Evolutionary conservation across 257 asterid genomes (phyloP).

Genomic region (Solanum habrochaites): DNA sequence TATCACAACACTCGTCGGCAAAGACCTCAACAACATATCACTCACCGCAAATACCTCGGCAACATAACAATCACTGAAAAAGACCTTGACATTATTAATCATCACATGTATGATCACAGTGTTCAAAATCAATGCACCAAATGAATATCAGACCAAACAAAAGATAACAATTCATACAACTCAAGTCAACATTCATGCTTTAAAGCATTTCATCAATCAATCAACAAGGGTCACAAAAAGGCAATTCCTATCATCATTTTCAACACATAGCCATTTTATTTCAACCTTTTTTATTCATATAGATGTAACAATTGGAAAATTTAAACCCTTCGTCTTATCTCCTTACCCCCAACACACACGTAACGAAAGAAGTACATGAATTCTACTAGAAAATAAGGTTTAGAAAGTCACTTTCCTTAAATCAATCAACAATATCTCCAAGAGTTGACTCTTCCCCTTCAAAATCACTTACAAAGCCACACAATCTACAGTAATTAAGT

Average conservation of each 20-base stretch:
- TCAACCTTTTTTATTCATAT: background rate
- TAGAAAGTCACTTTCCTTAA: background rate
- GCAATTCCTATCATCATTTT: background rate
- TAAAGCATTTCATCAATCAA: background rate
- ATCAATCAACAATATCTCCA: background rate
- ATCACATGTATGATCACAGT: background rate
- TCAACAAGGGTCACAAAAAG: background rate
- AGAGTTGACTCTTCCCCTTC: background rate
- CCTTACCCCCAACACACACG: background rate
- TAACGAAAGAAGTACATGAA: background rate
- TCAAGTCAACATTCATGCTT: background rate
- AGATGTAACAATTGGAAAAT: too few species aligned
- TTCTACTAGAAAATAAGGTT: background rate
- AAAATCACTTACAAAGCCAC: background rate
- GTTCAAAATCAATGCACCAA: background rate
- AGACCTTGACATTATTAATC: background rate
- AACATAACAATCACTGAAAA: too few species aligned
- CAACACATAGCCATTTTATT: background rate
- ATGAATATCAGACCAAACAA: background rate
- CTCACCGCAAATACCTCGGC: background rate
- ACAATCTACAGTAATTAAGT: background rate
- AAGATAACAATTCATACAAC: background rate
- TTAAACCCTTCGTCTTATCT: background rate
- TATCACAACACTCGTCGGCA: background rate
- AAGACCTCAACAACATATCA: background rate